Conservation (phyloP, 352 stramenopile genomes). For the Globisporangium barbulae region DNA sequence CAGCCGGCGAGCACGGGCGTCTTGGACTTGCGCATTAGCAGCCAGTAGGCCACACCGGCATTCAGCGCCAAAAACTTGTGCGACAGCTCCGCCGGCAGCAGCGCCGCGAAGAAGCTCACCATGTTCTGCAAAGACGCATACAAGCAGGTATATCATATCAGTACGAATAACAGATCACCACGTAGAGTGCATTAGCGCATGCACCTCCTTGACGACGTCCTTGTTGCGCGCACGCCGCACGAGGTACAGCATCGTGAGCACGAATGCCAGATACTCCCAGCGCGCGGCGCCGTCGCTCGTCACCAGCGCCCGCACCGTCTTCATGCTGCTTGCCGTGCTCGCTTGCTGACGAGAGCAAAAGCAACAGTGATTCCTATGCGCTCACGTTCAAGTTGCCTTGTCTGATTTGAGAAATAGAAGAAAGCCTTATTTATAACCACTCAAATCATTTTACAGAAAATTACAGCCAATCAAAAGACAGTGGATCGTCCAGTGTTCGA, state of each 20-base stretch:
- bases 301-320: constrained; percentile 28
- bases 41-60: constrained; percentile 29
- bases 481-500: background rate
- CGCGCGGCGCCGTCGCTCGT: constrained; percentile 21
- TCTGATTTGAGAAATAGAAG: too few relatives aligned
- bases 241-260: constrained; percentile 36
- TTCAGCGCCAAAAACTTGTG: constrained; percentile 47
- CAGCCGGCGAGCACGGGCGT: constrained; percentile 48
- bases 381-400: too few relatives aligned
- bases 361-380: too few relatives aligned
- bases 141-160: background rate
- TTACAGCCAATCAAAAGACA: background rate
- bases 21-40: constrained; percentile 39
- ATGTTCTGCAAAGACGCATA: constrained; percentile 24
- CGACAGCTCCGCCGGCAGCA: constrained; percentile 49
- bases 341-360: background rate
- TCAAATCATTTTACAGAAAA: too few relatives aligned
- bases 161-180: background rate
- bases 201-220: constrained; percentile 40
- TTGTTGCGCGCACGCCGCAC: constrained; percentile 41
- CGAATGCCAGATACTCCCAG: constrained; percentile 40
- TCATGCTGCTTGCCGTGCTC: constrained; percentile 21
- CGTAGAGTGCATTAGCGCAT: constrained; percentile 10
- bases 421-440: too few relatives aligned
- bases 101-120: constrained; percentile 50